phyloP scores from a whole-genome alignment of 164 flowering plant genomes.

The Vitis rupestris region DNA sequence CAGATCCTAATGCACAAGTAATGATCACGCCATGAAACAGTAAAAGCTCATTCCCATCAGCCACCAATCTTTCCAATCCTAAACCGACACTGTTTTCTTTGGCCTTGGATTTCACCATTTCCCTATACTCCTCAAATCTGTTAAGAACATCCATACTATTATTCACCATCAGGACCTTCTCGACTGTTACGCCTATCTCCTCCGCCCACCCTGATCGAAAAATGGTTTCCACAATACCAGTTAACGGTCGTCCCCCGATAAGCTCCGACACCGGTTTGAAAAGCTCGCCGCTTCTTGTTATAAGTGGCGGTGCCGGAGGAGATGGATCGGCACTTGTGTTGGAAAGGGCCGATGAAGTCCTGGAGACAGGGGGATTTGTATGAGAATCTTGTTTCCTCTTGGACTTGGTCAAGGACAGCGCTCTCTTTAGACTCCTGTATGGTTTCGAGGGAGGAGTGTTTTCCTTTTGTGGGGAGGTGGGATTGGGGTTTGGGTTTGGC shows the following conservation, averaged over 20 bases:
- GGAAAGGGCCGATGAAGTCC: neutral
- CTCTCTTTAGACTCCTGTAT: too few relatives aligned
- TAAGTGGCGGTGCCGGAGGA: neutral
- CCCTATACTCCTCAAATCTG: slow-evolving; percentile 9
- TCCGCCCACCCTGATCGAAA: slow-evolving; percentile 1
- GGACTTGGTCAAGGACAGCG: neutral
- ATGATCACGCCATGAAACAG: neutral
- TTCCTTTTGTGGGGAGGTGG: slow-evolving; percentile 14
- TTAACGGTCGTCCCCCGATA: neutral
- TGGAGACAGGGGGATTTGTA: neutral
- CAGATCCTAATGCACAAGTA: neutral
- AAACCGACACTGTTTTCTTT: neutral
- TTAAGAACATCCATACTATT: neutral
- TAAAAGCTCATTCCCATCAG: slow-evolving; percentile 1
- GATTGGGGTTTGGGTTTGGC: slow-evolving; percentile 1
- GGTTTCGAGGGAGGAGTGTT: neutral
- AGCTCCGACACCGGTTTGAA: neutral
- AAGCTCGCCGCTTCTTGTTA: neutral
- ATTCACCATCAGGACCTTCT: slow-evolving; percentile 8
- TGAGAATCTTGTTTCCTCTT: neutral
- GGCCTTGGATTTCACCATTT: slow-evolving; percentile 1
- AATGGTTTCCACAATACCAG: neutral
- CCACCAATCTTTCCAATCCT: neutral
- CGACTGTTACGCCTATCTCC: neutral
- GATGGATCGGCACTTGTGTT: neutral